phyloP scores from a whole-genome alignment of 179 eudicot species.

The Monotropa hypopitys region DNA sequence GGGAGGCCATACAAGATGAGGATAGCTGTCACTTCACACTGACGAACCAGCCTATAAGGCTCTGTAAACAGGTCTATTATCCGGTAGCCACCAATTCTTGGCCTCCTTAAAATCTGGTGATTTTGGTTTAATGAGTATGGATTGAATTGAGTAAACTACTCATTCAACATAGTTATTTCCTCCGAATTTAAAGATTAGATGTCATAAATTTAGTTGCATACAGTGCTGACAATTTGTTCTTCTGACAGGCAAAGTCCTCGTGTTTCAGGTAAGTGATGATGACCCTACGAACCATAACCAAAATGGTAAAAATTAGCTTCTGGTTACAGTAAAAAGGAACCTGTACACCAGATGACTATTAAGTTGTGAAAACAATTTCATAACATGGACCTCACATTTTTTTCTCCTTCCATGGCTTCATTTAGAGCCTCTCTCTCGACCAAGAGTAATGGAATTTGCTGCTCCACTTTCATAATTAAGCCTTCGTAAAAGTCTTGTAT shows the following conservation, averaged over 20 bases:
- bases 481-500: constrained; percentile 96
- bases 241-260: constrained; percentile 99
- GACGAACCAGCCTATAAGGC: constrained; percentile 62
- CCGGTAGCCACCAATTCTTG: constrained; percentile 67
- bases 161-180: not conserved
- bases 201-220: constrained; percentile 14
- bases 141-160: not conserved
- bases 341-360: not conserved
- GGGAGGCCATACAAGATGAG: constrained; percentile 90
- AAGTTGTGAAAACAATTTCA: not conserved
- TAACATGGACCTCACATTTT: constrained; percentile 35
- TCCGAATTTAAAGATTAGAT: not conserved
- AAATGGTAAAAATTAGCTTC: not conserved
- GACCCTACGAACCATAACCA: constrained; percentile 43
- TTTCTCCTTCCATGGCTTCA: constrained; percentile 99
- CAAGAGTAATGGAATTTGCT: constrained; percentile 79
- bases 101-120: constrained; percentile 67
- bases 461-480: constrained; percentile 84
- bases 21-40: constrained; percentile 94
- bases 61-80: constrained; percentile 79
- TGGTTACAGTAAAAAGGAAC: not conserved
- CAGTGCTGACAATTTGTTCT: constrained; percentile 88
- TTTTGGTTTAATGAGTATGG: not conserved
- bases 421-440: constrained; percentile 94
- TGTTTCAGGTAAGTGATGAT: constrained; percentile 97